Conservation (phyloP, 2,329 filamentous ascomycete genomes). For the Penicillium decumbens region DNA sequence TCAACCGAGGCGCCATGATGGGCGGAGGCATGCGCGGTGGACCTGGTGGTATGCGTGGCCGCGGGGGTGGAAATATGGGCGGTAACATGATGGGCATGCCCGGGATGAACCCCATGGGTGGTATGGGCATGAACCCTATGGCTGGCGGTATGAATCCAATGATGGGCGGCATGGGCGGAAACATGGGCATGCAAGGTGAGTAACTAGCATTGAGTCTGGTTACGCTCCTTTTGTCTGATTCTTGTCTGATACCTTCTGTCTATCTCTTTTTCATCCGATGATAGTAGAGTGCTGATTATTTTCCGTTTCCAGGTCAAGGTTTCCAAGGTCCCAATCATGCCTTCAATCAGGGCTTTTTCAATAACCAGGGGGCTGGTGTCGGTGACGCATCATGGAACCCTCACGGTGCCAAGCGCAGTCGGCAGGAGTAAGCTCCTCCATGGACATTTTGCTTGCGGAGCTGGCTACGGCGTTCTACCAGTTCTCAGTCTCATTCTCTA, state of each 20-base stretch:
- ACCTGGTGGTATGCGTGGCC: slow-evolving; percentile 54
- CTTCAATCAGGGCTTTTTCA: slow-evolving; percentile 46
- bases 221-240: slow-evolving; percentile 1
- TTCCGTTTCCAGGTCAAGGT: slow-evolving; percentile 36
- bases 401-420: slow-evolving; percentile 72
- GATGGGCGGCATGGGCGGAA: slow-evolving; percentile 48
- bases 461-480: slow-evolving; percentile 11
- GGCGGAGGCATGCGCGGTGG: slow-evolving; percentile 51
- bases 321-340: slow-evolving; percentile 63
- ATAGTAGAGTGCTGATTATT: background rate
- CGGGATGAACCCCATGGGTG: slow-evolving; percentile 49
- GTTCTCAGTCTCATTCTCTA: background rate
- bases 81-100: slow-evolving; percentile 53
- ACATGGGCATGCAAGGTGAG: slow-evolving; percentile 50
- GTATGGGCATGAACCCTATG: slow-evolving; percentile 53
- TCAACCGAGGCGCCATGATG: slow-evolving; percentile 54
- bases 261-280: slow-evolving; percentile 10
- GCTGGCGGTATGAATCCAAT: slow-evolving; percentile 56
- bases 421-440: slow-evolving; percentile 55
- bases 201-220: background rate
- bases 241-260: slow-evolving; percentile 6
- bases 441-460: slow-evolving; percentile 2
- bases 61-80: slow-evolving; percentile 57
- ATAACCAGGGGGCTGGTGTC: slow-evolving; percentile 43
- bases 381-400: slow-evolving; percentile 69